A percentile compares a stretch with the other conserved stretches of the same genome.
Conservation (phyloP, 2,329 filamentous ascomycete genomes). For the Botryotinia calthae region DNA sequence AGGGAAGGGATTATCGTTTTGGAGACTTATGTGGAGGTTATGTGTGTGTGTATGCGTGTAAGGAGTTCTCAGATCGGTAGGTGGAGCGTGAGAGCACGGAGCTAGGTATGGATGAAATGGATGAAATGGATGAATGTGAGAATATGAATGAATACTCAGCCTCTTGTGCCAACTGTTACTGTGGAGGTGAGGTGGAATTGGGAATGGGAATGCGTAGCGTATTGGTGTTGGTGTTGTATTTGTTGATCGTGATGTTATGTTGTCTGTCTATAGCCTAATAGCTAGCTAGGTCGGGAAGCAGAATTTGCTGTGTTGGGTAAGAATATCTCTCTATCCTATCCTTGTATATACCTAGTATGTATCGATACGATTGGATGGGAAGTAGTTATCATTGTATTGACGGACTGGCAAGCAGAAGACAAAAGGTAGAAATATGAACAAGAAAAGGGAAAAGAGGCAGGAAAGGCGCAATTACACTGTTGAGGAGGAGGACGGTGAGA, state of each 20-base stretch:
- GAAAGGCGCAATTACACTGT: not conserved
- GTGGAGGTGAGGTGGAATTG: too few species aligned
- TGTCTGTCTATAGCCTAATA: not conserved
- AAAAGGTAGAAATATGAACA: not conserved
- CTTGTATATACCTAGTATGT: not conserved
- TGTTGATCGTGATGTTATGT: not conserved
- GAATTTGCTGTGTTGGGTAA: not conserved
- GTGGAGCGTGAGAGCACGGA: not conserved
- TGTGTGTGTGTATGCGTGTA: not conserved
- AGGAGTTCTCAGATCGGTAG: conserved; percentile 1
- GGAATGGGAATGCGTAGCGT: too few species aligned
- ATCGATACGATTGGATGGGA: not conserved
- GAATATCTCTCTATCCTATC: not conserved
- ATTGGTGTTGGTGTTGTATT: too few species aligned
- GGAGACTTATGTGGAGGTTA: not conserved
- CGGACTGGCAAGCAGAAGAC: not conserved
- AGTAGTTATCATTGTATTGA: not conserved
- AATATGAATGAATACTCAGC: not conserved
- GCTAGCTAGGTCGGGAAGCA: not conserved
- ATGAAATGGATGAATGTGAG: too few species aligned
- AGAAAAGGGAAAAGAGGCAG: not conserved
- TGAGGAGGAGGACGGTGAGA: not conserved
- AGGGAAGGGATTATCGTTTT: not conserved
- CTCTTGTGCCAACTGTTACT: conserved; percentile 7
- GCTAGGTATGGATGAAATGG: not conserved